Conservation (phyloP, 164 flowering plant species). For the Pachysandra terminalis region DNA sequence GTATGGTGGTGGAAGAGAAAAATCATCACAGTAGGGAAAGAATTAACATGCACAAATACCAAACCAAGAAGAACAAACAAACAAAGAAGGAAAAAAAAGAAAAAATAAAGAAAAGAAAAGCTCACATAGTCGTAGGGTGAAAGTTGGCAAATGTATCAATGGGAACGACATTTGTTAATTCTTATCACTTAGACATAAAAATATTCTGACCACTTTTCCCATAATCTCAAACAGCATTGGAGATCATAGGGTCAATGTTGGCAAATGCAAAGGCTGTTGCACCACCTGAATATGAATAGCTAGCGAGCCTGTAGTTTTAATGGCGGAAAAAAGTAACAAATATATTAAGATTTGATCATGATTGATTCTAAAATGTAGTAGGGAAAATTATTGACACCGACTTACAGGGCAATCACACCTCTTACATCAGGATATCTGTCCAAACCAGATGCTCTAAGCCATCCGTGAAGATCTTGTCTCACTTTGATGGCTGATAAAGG, state of each 20-base stretch:
- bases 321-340: constrained; percentile 16
- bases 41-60: not conserved
- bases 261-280: constrained; percentile 96
- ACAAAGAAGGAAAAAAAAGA: too few species aligned
- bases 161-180: too few species aligned
- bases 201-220: too few species aligned
- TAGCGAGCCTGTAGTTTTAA: constrained; percentile 74
- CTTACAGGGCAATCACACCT: constrained; percentile 98
- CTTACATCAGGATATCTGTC: constrained; percentile 78
- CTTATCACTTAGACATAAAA: too few species aligned
- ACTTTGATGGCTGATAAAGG: too few species aligned
- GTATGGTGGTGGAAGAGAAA: not conserved
- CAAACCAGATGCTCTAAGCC: too few species aligned
- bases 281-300: constrained; percentile 94
- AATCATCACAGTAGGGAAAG: not conserved
- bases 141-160: too few species aligned
- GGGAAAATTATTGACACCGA: constrained; percentile 1
- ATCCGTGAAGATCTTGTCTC: too few species aligned
- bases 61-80: not conserved
- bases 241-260: constrained; percentile 92
- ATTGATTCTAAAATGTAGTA: constrained; percentile 1
- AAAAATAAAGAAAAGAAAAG: not conserved
- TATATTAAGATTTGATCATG: not conserved
- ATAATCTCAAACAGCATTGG: too few species aligned
- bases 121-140: constrained; percentile 79